Percentiles rank a stretch among this genome's conserved stretches.
Conservation (phyloP, 257 asterid species). For the Salvia miltiorrhiza region DNA sequence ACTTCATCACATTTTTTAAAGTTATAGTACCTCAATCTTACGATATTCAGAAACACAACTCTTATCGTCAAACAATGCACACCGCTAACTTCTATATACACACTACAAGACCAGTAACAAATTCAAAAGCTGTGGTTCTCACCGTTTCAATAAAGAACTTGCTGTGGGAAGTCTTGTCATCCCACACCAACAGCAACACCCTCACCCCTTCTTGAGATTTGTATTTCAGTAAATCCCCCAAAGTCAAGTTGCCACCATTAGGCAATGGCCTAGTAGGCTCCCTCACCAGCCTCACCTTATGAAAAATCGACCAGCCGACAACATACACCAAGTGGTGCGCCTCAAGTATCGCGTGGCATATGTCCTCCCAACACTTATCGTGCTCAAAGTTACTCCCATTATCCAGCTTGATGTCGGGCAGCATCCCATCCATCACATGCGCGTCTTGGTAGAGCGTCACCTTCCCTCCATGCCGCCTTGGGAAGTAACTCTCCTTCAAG, state of each 20-base stretch:
- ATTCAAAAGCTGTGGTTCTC: too few species aligned
- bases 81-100: too few species aligned
- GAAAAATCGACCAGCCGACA: constrained; percentile 58
- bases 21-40: too few species aligned
- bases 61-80: too few species aligned
- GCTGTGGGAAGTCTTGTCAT: too few species aligned
- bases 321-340: constrained; percentile 58
- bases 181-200: too few species aligned
- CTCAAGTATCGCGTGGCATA: constrained; percentile 58
- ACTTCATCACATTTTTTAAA: too few species aligned
- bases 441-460: constrained; percentile 22
- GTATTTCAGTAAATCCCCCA: constrained; percentile 89
- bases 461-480: constrained; percentile 70
- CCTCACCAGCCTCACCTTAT: constrained; percentile 53
- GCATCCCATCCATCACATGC: constrained; percentile 11
- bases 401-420: constrained; percentile 20
- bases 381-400: constrained; percentile 9
- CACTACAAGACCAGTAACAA: too few species aligned
- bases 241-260: constrained; percentile 71
- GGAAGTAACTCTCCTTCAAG: constrained; percentile 67
- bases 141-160: constrained; percentile 80
- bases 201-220: too few species aligned
- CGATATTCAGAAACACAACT: too few species aligned
- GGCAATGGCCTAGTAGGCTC: constrained; percentile 75
- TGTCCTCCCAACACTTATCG: constrained; percentile 37